A percentile compares a stretch with the other conserved stretches of the same genome.
phyloP scores from a whole-genome alignment of 495 filamentous ascomycete species.

The Bacidia gigantensis region DNA sequence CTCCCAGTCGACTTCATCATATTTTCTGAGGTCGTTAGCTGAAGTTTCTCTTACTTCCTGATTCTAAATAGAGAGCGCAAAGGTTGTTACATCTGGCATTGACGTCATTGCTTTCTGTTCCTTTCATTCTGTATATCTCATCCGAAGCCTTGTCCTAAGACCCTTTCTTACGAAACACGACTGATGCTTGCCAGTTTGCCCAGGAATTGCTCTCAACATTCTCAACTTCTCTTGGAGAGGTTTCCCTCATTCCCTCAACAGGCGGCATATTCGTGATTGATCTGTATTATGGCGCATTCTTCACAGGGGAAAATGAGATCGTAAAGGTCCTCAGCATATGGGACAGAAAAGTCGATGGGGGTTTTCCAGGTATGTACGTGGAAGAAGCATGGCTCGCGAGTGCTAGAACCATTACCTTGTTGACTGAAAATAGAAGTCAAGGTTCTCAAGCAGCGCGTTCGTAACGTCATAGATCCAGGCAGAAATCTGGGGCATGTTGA shows the following conservation, averaged over 20 bases:
- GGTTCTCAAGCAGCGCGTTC: conserved; percentile 74
- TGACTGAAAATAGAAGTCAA: conserved; percentile 76
- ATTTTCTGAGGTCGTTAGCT: too few relatives aligned
- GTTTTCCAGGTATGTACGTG: conserved; percentile 63
- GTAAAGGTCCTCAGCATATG: conserved; percentile 41
- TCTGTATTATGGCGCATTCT: conserved; percentile 29
- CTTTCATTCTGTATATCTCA: background rate
- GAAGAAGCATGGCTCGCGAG: background rate
- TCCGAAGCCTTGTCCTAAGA: too few relatives aligned
- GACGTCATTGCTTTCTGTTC: conserved; percentile 18
- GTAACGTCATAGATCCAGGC: conserved; percentile 55
- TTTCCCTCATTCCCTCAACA: conserved; percentile 74
- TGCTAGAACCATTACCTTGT: background rate
- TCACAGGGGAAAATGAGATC: background rate
- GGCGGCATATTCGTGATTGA: conserved; percentile 72
- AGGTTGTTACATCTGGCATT: too few relatives aligned
- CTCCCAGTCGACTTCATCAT: too few relatives aligned
- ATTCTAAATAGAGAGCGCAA: too few relatives aligned
- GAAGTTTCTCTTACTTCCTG: too few relatives aligned
- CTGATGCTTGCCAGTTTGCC: conserved; percentile 46
- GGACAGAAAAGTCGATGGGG: conserved; percentile 79
- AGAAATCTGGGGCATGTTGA: conserved; percentile 77
- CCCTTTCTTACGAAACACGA: background rate
- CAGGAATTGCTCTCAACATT: conserved; percentile 99
- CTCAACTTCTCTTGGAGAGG: conserved; percentile 68